Conservation (phyloP, 2,329 filamentous ascomycete genomes). For the Aspergillus ibericus region DNA sequence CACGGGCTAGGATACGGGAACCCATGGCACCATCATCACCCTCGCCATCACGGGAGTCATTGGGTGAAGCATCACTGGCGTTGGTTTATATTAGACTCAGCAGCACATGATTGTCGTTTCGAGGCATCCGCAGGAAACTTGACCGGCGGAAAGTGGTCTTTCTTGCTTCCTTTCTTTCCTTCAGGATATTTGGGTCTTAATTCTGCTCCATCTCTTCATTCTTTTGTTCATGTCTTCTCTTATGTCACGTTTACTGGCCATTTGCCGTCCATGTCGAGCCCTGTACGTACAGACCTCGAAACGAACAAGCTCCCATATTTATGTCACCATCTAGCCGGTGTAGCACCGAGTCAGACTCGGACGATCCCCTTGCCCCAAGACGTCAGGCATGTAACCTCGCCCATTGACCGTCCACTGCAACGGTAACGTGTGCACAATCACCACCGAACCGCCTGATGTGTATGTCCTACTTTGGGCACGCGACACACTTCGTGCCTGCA, state of each 20-base stretch:
- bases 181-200: background rate
- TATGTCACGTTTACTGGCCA: too few species aligned
- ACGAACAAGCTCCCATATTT: background rate
- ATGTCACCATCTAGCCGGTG: background rate
- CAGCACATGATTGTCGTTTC: constrained; percentile 10
- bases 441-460: background rate
- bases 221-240: background rate
- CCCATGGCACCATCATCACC: background rate
- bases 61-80: constrained; percentile 27
- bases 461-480: constrained; percentile 7
- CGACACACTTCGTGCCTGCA: background rate
- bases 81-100: constrained; percentile 25
- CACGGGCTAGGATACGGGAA: constrained; percentile 9
- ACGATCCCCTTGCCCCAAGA: background rate
- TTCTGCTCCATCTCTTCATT: background rate
- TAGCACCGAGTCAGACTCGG: background rate
- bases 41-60: background rate
- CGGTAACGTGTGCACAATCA: constrained; percentile 10
- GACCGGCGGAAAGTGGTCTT: background rate
- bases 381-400: constrained; percentile 19
- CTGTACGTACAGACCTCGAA: background rate
- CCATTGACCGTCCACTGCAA: constrained; percentile 19
- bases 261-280: background rate
- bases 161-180: background rate
- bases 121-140: background rate